Evolutionary conservation across 75 land plant genomes (phyloP).

Genomic region (Pinus taeda): DNA sequence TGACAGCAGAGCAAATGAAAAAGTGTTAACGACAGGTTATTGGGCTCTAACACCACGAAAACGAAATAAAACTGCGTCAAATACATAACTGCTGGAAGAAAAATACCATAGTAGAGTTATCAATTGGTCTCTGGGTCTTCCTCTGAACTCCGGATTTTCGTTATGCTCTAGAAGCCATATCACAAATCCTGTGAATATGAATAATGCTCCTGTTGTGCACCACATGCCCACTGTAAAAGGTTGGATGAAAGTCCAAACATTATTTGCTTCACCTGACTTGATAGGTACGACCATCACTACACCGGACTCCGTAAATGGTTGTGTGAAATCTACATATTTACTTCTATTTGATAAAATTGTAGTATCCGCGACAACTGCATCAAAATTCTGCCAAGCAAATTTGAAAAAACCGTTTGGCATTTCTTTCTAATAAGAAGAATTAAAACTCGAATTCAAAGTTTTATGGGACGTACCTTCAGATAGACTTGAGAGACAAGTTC

Average conservation of each 20-base stretch:
- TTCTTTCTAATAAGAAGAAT: too few species aligned
- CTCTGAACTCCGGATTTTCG: slow-evolving; percentile 39
- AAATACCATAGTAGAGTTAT: slow-evolving; percentile 23
- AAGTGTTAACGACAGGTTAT: not conserved
- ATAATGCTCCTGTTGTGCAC: slow-evolving; percentile 31
- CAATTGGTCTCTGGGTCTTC: slow-evolving; percentile 22
- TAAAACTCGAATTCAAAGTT: not conserved
- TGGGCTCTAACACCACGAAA: not conserved
- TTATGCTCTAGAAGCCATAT: slow-evolving; percentile 31
- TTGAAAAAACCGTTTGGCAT: too few species aligned
- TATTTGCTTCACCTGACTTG: not conserved
- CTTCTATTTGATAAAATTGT: slow-evolving; percentile 39
- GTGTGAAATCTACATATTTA: slow-evolving; percentile 52
- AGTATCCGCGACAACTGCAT: slow-evolving; percentile 63
- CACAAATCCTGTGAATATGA: slow-evolving; percentile 33
- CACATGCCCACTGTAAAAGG: slow-evolving; percentile 40
- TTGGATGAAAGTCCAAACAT: slow-evolving; percentile 45
- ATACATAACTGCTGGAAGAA: too few species aligned
- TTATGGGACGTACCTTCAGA: not conserved
- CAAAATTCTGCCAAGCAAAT: slow-evolving; percentile 29
- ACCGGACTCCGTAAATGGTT: slow-evolving; percentile 53
- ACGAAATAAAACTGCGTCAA: not conserved
- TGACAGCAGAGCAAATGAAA: too few species aligned
- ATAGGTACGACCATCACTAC: slow-evolving; percentile 43
- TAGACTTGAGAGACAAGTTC: slow-evolving; percentile 11